Percentiles rank a stretch among this genome's conserved stretches.
phyloP scores from a whole-genome alignment of 2,329 filamentous ascomycete species.

The Sporothrix mexicana region DNA sequence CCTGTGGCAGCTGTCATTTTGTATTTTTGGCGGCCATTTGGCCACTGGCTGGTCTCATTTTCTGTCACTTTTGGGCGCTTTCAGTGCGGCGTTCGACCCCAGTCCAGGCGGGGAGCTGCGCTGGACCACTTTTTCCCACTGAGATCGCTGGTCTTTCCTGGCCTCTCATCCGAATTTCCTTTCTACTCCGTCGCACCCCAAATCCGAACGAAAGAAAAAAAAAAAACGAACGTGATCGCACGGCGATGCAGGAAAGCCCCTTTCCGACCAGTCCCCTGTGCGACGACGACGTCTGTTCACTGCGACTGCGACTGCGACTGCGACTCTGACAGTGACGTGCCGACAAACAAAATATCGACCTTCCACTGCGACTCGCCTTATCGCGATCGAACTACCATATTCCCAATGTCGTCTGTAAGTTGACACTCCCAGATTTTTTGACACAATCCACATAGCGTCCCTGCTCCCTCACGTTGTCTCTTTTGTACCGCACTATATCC shows the following conservation, averaged over 20 bases:
- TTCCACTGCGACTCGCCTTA: not conserved
- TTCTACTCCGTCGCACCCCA: not conserved
- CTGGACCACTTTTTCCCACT: not conserved
- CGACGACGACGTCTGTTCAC: not conserved
- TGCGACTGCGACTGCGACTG: not conserved
- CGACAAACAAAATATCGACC: too few species aligned
- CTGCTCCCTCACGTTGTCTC: not conserved
- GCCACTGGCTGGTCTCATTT: not conserved
- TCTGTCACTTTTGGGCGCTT: not conserved
- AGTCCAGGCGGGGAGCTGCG: not conserved
- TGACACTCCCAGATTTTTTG: not conserved
- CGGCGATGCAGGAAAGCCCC: not conserved
- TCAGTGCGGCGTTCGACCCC: not conserved
- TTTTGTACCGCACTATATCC: not conserved
- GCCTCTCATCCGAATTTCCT: not conserved
- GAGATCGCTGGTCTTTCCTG: not conserved
- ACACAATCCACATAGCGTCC: not conserved
- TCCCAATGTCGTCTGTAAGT: constrained; percentile 4
- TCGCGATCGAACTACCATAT: not conserved
- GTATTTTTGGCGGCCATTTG: not conserved
- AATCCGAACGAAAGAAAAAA: not conserved
- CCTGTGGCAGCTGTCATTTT: not conserved
- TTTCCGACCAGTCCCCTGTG: not conserved
- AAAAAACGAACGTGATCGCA: not conserved
- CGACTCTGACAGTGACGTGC: not conserved